These are phyloP conservation scores for Malus hybrid DNA, from an alignment of 331 rosid species.

Conservation along the genomic window DNA sequence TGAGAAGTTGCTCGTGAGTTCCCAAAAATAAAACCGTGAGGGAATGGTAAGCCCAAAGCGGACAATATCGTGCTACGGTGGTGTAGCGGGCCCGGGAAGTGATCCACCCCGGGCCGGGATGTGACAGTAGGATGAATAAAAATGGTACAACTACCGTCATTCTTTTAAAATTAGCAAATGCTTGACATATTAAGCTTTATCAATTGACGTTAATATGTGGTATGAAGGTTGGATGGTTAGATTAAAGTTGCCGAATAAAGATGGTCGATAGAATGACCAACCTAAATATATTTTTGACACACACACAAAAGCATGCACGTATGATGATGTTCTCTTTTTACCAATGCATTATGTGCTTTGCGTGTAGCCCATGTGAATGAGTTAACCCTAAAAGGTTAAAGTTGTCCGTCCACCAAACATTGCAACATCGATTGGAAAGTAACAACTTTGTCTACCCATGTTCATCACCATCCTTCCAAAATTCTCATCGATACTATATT, in stretches of 20 bases:
- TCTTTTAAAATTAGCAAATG: neutral
- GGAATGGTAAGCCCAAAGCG: no score
- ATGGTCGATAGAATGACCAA: neutral
- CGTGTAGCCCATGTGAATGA: slow-evolving; percentile 24
- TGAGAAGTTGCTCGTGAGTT: no score
- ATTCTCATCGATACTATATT: no score
- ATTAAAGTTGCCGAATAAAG: neutral
- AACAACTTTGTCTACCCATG: neutral
- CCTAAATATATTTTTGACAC: neutral
- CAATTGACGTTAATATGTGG: neutral
- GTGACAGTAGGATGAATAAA: neutral
- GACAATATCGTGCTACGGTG: no score
- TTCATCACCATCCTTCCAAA: no score
- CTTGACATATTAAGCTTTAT: neutral
- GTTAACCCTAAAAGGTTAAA: slow-evolving; percentile 14
- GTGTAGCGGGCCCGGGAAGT: no score
- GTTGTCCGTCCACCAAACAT: slow-evolving; percentile 22
- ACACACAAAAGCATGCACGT: neutral
- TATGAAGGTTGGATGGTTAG: neutral
- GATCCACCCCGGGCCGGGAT: no score
- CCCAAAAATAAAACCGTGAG: no score
- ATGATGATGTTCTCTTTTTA: neutral
- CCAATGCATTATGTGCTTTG: neutral
- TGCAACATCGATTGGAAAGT: slow-evolving; percentile 8
- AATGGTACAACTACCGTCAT: neutral